Evolutionary conservation across 2,329 filamentous ascomycete species (phyloP).

Genomic region (Pseudogymnoascus sp.): DNA sequence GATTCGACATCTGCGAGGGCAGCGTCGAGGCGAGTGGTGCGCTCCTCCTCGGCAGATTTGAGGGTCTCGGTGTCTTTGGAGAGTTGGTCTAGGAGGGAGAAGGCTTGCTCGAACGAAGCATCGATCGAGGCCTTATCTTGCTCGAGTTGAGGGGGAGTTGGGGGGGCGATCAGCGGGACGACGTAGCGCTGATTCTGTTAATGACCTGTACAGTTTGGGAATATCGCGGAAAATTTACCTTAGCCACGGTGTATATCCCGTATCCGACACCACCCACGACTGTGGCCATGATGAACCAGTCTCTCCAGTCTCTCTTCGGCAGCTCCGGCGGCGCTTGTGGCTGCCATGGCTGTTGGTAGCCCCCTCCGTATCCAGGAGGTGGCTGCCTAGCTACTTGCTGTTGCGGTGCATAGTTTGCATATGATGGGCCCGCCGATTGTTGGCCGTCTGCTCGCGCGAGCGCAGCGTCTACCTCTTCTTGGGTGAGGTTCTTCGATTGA

Average conservation of each 20-base stretch:
- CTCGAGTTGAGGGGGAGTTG: slow-evolving; percentile 86
- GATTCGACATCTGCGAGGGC: slow-evolving; percentile 77
- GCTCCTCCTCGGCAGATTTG: slow-evolving; percentile 75
- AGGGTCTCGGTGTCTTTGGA: slow-evolving; percentile 81
- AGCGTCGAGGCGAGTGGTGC: slow-evolving; percentile 74
- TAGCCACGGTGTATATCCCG: slow-evolving; percentile 78
- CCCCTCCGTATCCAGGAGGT: slow-evolving; percentile 37
- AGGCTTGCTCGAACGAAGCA: slow-evolving; percentile 86
- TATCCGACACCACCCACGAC: slow-evolving; percentile 85
- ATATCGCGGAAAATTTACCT: slow-evolving; percentile 45
- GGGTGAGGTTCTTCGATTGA: slow-evolving; percentile 91
- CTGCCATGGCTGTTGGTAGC: slow-evolving; percentile 48
- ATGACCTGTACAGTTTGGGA: background rate
- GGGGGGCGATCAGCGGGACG: slow-evolving; percentile 80
- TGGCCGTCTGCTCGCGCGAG: slow-evolving; percentile 65
- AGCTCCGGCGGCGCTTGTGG: slow-evolving; percentile 45
- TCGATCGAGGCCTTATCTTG: slow-evolving; percentile 91
- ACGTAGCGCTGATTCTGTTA: slow-evolving; percentile 65
- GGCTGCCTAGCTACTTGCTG: slow-evolving; percentile 33
- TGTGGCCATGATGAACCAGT: slow-evolving; percentile 99
- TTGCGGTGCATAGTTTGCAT: slow-evolving; percentile 33
- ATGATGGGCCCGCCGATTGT: slow-evolving; percentile 32
- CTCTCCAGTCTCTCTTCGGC: slow-evolving; percentile 86
- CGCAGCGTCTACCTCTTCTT: slow-evolving; percentile 85
- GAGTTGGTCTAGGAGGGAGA: slow-evolving; percentile 83